Evolutionary conservation across 2,329 filamentous ascomycete genomes (phyloP).

Genomic region (Claviceps sp.): DNA sequence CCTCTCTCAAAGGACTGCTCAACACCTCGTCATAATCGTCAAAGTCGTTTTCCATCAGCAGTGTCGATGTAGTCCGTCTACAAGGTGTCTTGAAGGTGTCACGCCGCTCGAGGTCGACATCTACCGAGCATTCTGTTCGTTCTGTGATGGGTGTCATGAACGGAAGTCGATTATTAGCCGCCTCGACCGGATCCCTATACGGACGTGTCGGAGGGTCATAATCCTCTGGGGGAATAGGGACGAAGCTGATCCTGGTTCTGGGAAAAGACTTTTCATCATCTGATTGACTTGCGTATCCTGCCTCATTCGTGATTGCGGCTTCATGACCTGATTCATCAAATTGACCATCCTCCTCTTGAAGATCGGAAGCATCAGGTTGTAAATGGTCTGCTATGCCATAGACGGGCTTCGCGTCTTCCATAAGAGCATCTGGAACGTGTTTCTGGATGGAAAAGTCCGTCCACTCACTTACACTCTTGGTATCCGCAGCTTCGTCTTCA

Average conservation of each 20-base stretch:
- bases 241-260: slow-evolving; percentile 51
- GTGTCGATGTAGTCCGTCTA: slow-evolving; percentile 29
- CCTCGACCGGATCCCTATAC: slow-evolving; percentile 65
- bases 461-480: slow-evolving; percentile 65
- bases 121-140: slow-evolving; percentile 79
- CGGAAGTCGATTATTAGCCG: slow-evolving; percentile 80
- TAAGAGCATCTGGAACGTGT: slow-evolving; percentile 43
- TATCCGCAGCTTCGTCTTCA: slow-evolving; percentile 40
- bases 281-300: slow-evolving; percentile 29
- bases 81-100: slow-evolving; percentile 66
- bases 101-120: slow-evolving; percentile 47
- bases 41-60: slow-evolving; percentile 18
- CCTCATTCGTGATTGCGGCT: slow-evolving; percentile 21
- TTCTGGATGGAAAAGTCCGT: slow-evolving; percentile 72
- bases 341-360: background rate
- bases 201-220: slow-evolving; percentile 68
- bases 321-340: slow-evolving; percentile 4
- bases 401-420: slow-evolving; percentile 16
- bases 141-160: slow-evolving; percentile 99
- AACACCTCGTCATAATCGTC: slow-evolving; percentile 29
- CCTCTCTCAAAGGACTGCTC: slow-evolving; percentile 64
- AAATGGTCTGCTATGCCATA: slow-evolving; percentile 16
- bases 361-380: background rate
- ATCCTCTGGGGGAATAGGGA: slow-evolving; percentile 74
- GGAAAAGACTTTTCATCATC: slow-evolving; percentile 27